Evolutionary conservation across 2,329 filamentous ascomycete species (phyloP).

Genomic region (Trichoderma sp.): DNA sequence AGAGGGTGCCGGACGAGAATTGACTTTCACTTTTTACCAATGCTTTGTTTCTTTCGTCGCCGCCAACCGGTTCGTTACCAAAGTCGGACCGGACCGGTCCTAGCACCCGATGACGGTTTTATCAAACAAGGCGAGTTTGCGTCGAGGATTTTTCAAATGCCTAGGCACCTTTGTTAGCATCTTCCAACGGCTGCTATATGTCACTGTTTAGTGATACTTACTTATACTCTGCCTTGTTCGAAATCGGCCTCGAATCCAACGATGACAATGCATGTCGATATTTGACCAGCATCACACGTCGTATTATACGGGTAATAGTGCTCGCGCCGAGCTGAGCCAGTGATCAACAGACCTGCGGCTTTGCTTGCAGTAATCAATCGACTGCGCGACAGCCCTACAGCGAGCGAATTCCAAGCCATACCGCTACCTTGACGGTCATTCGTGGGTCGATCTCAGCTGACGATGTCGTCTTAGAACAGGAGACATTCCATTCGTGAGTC

Average conservation of each 20-base stretch:
- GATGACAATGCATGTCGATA: background rate
- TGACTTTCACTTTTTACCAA: background rate
- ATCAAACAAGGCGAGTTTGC: background rate
- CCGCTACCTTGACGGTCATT: background rate
- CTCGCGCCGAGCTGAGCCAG: background rate
- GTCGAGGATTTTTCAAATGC: background rate
- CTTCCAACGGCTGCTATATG: background rate
- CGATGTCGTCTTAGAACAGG: background rate
- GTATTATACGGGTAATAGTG: background rate
- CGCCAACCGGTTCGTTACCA: background rate
- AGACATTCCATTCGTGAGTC: background rate
- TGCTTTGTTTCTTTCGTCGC: background rate
- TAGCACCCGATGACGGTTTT: background rate
- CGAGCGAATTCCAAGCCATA: background rate
- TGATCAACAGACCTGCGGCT: background rate
- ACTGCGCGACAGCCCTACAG: background rate
- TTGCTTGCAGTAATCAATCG: background rate
- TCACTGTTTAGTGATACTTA: background rate
- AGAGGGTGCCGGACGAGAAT: background rate
- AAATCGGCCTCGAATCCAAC: background rate
- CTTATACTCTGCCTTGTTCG: background rate
- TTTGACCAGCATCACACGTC: background rate
- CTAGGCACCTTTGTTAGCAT: background rate
- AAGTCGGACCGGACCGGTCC: background rate
- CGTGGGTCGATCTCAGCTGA: slow-evolving; percentile 2